A percentile compares a stretch with the other conserved stretches of the same genome.
Conservation (phyloP, 805 yeast species). For the Nakazawaea wyomingensis region DNA sequence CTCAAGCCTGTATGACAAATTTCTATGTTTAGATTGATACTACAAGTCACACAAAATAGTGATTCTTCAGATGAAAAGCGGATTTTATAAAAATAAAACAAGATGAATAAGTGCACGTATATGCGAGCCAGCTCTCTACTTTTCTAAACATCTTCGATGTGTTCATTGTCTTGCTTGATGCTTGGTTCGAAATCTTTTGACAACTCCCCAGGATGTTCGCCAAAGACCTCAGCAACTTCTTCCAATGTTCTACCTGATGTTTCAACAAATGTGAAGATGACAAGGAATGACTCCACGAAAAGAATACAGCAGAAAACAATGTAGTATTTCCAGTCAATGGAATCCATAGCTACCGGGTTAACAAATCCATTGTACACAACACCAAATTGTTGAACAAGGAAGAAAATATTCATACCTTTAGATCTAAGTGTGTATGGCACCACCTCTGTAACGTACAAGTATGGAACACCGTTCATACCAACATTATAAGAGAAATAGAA, state of each 20-base stretch:
- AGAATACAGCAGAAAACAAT: conserved; percentile 28
- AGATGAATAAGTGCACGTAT: no score
- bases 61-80: no score
- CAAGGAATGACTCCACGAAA: conserved; percentile 25
- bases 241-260: conserved; percentile 35
- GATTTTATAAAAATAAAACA: no score
- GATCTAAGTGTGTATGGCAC: conserved; percentile 27
- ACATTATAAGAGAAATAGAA: conserved; percentile 36
- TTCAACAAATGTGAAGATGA: conserved; percentile 30
- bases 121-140: background rate
- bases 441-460: conserved; percentile 38
- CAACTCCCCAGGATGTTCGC: conserved; percentile 7
- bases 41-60: no score
- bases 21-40: no score
- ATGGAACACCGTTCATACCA: conserved; percentile 41
- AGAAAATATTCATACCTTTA: conserved; percentile 17
- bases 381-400: conserved; percentile 15
- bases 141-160: background rate
- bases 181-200: background rate
- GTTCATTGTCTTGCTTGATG: background rate
- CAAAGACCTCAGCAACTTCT: conserved; percentile 26
- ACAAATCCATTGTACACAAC: conserved; percentile 19
- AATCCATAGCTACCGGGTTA: conserved; percentile 32
- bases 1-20: no score
- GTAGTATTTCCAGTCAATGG: conserved; percentile 32